These are phyloP conservation scores for Lentinula raphanica DNA, from an alignment of 768 basidiomycete species.

Conservation along the genomic window DNA sequence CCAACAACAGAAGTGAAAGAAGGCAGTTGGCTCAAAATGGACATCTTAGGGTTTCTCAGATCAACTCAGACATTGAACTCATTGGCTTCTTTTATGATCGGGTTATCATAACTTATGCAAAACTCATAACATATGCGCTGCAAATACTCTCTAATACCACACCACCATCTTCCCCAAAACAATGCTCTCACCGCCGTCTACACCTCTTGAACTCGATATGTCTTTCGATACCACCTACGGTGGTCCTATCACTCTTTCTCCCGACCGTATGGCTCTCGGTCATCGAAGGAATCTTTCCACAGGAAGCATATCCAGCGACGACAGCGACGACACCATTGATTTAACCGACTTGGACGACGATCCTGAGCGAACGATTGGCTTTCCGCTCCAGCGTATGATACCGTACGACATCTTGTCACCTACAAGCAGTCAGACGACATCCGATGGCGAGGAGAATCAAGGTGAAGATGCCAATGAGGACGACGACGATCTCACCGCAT, in stretches of 20 bases:
- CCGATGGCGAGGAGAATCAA: not conserved
- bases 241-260: not conserved
- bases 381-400: slow-evolving; percentile 6
- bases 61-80: no score
- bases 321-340: slow-evolving; percentile 7
- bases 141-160: no score
- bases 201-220: not conserved
- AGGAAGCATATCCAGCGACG: not conserved
- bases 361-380: not conserved
- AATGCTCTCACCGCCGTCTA: not conserved
- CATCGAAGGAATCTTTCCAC: not conserved
- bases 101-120: no score
- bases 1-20: no score
- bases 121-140: no score
- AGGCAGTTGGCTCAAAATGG: no score
- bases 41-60: no score
- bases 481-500: not conserved
- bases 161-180: not conserved
- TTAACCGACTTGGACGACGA: not conserved
- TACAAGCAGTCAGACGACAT: not conserved
- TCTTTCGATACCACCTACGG: not conserved
- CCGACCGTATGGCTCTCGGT: not conserved
- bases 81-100: no score
- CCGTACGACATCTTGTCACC: not conserved
- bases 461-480: not conserved